Base-by-base conservation (phyloP, 306 rosid species). In the Morella rubra region DNA sequence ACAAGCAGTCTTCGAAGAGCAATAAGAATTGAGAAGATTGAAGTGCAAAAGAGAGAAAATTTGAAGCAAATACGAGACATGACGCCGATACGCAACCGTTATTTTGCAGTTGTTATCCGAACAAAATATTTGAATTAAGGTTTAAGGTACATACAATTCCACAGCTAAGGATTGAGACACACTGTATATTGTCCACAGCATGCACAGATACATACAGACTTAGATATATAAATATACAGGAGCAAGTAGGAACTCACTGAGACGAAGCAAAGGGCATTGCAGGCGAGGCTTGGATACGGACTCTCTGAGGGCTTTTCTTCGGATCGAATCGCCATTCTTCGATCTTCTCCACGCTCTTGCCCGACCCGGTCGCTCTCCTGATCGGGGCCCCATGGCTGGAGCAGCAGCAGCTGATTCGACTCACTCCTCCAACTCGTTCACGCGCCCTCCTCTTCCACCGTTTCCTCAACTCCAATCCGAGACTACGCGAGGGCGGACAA, bases 221-320 rank as follows among this genome's bases (percentile, higher is more conserved):
- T 11, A n/a, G 5, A 44, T 16, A 42, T 11, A n/a, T 47, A 47
- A 5, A 47, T 7, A 14, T 6, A 45, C 0, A 15, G 45, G 24
- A 16, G 44, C 15, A 10, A 6, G 1, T 11, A 8, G 19, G 68
- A 56, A 81, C 90, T 44, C 83, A 90, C 97, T 80, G 90, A 65
- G 93, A 79, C 84, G 98, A 93, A 47, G 95, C 84, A 76, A 94
- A 94, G 18, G 96, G 92, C 90, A 89, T 84, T 84, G 92, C 89
- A 69, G 96, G 86, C 3, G 93, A 84, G 44, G 93, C 87, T 52
- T 84, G 96, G 68, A 80, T 76, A 66, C 97, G 89, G 42, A 84
- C 86, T 82, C 93, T 77, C 56, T 72, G 88, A 76, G 90, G 84
- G 61, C 74, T 56, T 75, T 84, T 90, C 78, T 83, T 87, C 56